phyloP scores from a whole-genome alignment of 2,329 filamentous ascomycete species.

The Boeremia exigua region DNA sequence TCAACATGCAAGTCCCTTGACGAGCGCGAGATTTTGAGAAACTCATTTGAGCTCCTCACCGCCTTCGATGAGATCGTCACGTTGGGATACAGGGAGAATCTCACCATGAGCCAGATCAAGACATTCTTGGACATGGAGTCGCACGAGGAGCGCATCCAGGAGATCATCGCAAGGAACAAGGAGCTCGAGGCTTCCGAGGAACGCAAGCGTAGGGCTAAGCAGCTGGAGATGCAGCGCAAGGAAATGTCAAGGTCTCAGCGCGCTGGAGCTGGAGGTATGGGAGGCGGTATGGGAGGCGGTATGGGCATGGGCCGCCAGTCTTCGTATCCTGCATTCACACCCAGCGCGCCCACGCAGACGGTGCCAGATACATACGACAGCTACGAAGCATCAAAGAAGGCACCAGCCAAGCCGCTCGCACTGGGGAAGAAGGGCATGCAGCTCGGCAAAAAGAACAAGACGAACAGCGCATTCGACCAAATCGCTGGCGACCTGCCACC shows the following conservation, averaged over 20 bases:
- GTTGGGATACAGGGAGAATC: conserved; percentile 92
- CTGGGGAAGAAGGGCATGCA: conserved; percentile 98
- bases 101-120: conserved; percentile 97
- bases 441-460: conserved; percentile 97
- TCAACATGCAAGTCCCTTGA: conserved; percentile 96
- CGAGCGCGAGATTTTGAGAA: conserved; percentile 91
- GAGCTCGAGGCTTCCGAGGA: conserved; percentile 98
- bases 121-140: conserved; percentile 99
- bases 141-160: conserved; percentile 98
- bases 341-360: conserved; percentile 71
- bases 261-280: conserved; percentile 40
- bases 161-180: conserved; percentile 78
- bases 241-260: conserved; percentile 83
- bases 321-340: conserved; percentile 86
- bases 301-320: conserved; percentile 70
- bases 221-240: conserved; percentile 98
- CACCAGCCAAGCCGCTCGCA: conserved; percentile 76
- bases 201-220: conserved; percentile 97
- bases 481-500: conserved; percentile 90
- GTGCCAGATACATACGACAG: conserved; percentile 85
- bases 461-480: conserved; percentile 95
- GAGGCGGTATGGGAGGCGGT: conserved; percentile 29
- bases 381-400: conserved; percentile 98
- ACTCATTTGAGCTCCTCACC: conserved; percentile 94
- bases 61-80: conserved; percentile 98